A percentile compares a stretch with the other conserved stretches of the same genome.
These are phyloP conservation scores for Cutaneotrichosporon cutaneum DNA, from an alignment of 1,284 basidiomycete species.

Conservation along the genomic window DNA sequence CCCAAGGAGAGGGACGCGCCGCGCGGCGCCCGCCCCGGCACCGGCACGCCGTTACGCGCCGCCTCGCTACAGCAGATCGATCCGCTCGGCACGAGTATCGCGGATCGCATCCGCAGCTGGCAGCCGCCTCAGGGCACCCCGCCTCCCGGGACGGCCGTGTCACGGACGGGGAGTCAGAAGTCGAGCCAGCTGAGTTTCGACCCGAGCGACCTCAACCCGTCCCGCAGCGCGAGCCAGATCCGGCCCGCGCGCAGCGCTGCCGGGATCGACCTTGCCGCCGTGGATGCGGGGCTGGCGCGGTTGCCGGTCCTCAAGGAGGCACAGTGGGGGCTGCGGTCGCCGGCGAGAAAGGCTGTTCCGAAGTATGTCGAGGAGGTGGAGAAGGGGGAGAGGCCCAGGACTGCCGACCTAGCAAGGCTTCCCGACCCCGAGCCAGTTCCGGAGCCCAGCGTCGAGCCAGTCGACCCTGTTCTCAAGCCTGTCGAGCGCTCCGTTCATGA, in stretches of 20 bases:
- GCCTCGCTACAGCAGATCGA: background rate
- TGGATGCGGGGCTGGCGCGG: background rate
- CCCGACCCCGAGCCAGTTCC: background rate
- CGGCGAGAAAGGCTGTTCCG: background rate
- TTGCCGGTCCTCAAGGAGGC: background rate
- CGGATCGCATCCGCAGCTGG: slow-evolving; percentile 36
- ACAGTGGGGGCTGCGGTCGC: background rate
- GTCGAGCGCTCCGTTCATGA: too few relatives aligned
- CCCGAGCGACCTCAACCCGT: slow-evolving; percentile 49
- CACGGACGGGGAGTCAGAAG: slow-evolving; percentile 1
- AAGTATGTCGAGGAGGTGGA: background rate
- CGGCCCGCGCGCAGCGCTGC: slow-evolving; percentile 8
- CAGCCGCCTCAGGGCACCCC: slow-evolving; percentile 30
- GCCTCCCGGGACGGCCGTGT: background rate
- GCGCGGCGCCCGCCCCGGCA: background rate
- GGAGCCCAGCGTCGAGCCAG: too few relatives aligned
- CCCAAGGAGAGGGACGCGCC: background rate
- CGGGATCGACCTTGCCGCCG: background rate
- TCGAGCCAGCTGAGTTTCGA: slow-evolving; percentile 40
- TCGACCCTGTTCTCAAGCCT: background rate
- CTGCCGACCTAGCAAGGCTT: background rate
- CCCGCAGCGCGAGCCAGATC: slow-evolving; percentile 47
- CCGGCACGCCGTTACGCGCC: background rate
- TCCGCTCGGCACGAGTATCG: slow-evolving; percentile 10
- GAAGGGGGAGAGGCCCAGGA: background rate